These are phyloP conservation scores for Kuraishia piskuri DNA, from an alignment of 805 yeast genomes.

Conservation along the genomic window DNA sequence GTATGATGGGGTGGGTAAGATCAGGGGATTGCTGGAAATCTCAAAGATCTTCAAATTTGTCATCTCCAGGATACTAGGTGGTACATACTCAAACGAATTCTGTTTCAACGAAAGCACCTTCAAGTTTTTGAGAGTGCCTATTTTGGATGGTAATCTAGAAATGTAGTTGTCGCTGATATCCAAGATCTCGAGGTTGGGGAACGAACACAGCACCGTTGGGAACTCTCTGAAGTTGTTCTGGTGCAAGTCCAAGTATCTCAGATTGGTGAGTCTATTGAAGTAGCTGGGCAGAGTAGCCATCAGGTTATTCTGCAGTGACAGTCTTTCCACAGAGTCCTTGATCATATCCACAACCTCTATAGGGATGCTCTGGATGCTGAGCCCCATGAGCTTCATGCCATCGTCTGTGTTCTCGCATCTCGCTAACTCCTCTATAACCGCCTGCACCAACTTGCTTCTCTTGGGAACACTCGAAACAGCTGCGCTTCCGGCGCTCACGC, in stretches of 20 bases:
- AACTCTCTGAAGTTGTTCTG: constrained; percentile 45
- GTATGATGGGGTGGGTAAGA: constrained; percentile 33
- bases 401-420: constrained; percentile 12
- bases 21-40: constrained; percentile 52
- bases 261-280: constrained; percentile 31
- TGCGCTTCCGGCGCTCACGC: not conserved
- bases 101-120: constrained; percentile 54
- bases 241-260: constrained; percentile 61
- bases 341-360: constrained; percentile 11
- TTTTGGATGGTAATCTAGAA: constrained; percentile 34
- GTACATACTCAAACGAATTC: constrained; percentile 48
- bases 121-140: constrained; percentile 33
- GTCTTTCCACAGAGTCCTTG: constrained; percentile 31
- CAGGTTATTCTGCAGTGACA: constrained; percentile 46
- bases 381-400: constrained; percentile 29
- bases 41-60: constrained; percentile 48
- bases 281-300: constrained; percentile 38
- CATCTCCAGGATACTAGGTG: constrained; percentile 43
- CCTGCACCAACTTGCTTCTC: constrained; percentile 8
- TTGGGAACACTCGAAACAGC: constrained; percentile 1
- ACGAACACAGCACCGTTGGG: constrained; percentile 34
- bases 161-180: constrained; percentile 56
- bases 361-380: constrained; percentile 29
- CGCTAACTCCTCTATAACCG: constrained; percentile 16
- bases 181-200: constrained; percentile 46